phyloP scores from a whole-genome alignment of 83 land plant genomes.

The Diphasiastrum complanatum region DNA sequence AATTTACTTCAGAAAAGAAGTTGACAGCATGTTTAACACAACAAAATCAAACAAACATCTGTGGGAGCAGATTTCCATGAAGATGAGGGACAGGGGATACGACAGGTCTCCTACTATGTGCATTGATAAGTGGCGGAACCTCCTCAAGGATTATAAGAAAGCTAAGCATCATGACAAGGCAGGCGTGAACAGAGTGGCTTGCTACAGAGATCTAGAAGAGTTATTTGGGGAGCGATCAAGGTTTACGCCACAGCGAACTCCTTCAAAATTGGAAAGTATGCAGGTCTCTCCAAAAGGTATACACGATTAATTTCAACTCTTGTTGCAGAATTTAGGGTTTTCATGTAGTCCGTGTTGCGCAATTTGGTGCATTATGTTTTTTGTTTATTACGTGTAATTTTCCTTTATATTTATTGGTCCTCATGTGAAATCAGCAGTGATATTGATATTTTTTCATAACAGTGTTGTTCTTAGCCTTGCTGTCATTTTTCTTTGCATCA shows the following conservation, averaged over 20 bases:
- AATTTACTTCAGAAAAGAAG: slow-evolving; percentile 61
- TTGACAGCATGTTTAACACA: slow-evolving; percentile 79
- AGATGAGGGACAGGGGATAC: slow-evolving; percentile 90
- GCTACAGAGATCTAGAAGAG: slow-evolving; percentile 87
- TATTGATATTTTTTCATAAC: too few species aligned
- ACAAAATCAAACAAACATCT: slow-evolving; percentile 94
- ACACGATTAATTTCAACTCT: background rate
- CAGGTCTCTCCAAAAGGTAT: slow-evolving; percentile 25
- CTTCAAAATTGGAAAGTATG: slow-evolving; percentile 20
- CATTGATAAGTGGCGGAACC: slow-evolving; percentile 96
- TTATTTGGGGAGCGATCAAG: slow-evolving; percentile 66
- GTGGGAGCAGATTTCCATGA: slow-evolving; percentile 91
- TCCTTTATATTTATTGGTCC: too few species aligned
- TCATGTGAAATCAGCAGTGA: too few species aligned
- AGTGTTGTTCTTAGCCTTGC: too few species aligned
- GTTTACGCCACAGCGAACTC: slow-evolving; percentile 43
- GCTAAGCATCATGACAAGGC: slow-evolving; percentile 62
- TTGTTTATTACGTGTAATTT: too few species aligned
- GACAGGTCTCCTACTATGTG: slow-evolving; percentile 98
- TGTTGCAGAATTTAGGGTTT: too few species aligned
- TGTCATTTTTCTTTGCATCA: too few species aligned
- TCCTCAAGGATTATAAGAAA: slow-evolving; percentile 94
- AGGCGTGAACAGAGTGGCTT: slow-evolving; percentile 67
- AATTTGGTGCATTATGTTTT: too few species aligned
- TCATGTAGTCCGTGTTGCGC: too few species aligned